Evolutionary conservation across 257 asterid species (phyloP).

Genomic region (Prunella vulgaris): DNA sequence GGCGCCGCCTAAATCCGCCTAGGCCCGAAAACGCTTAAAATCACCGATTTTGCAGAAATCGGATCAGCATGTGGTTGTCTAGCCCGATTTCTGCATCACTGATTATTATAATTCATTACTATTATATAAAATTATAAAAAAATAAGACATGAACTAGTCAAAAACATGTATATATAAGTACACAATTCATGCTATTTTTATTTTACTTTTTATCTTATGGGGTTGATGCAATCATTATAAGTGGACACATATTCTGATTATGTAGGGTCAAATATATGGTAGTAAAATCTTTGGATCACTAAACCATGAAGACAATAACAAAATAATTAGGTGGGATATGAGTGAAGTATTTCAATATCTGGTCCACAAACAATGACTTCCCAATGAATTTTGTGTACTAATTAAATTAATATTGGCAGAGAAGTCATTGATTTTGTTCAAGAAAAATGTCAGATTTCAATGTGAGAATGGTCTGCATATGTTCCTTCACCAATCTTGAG

Average conservation of each 20-base stretch:
- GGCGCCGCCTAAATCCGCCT: too few species aligned
- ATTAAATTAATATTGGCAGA: background rate
- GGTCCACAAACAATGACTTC: constrained; percentile 18
- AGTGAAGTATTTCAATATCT: background rate
- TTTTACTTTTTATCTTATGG: background rate
- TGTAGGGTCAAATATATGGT: background rate
- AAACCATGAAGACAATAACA: constrained; percentile 7
- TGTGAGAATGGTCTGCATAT: constrained; percentile 7
- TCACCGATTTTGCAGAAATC: too few species aligned
- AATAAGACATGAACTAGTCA: background rate
- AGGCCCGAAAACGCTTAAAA: too few species aligned
- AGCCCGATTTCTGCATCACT: too few species aligned
- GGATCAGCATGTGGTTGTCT: too few species aligned
- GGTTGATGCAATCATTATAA: background rate
- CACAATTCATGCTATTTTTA: background rate
- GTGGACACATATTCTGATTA: background rate
- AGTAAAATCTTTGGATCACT: background rate
- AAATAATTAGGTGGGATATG: constrained; percentile 7
- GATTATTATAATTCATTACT: too few species aligned
- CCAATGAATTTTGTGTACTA: background rate
- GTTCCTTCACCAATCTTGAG: constrained; percentile 29
- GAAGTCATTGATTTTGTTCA: background rate
- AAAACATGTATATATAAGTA: too few species aligned
- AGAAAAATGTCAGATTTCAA: constrained; percentile 1
- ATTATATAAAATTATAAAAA: too few species aligned